phyloP scores from a whole-genome alignment of 1,284 basidiomycete genomes.

The Trametes sp. region DNA sequence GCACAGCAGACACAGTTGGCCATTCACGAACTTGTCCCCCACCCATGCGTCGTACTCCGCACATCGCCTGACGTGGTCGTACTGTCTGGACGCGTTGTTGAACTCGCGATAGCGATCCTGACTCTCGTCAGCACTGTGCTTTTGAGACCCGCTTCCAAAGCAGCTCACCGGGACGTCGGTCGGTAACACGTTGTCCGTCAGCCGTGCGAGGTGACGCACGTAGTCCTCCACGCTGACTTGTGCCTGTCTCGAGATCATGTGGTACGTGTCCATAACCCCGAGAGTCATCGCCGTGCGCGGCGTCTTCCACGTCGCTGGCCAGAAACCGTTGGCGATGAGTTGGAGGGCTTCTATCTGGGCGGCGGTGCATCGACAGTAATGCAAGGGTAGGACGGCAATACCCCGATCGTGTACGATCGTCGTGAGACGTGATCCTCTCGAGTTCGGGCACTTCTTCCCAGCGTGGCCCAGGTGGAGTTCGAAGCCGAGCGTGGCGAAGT shows the following conservation, averaged over 20 bases:
- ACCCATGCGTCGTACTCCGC: neutral
- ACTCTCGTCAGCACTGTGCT: neutral
- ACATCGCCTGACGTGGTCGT: neutral
- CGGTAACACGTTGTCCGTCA: constrained; percentile 20
- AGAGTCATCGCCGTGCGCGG: constrained; percentile 25
- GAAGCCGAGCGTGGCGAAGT: neutral
- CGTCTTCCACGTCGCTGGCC: constrained; percentile 27
- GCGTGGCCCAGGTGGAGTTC: neutral
- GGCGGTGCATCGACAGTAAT: neutral
- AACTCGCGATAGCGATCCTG: constrained; percentile 33
- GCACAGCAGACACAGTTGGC: constrained; percentile 8
- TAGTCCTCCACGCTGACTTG: constrained; percentile 20
- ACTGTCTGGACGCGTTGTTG: constrained; percentile 17
- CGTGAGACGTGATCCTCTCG: neutral
- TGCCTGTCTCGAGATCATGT: constrained; percentile 16
- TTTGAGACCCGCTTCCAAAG: too few species aligned
- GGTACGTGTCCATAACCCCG: constrained; percentile 13
- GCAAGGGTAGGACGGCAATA: neutral
- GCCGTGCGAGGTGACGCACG: constrained; percentile 8
- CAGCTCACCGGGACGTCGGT: constrained; percentile 19
- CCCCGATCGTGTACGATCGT: neutral
- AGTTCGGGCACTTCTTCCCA: neutral
- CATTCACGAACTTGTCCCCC: neutral
- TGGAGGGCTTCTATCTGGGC: neutral
- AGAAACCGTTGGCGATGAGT: constrained; percentile 22